These are phyloP conservation scores for Plasmodium gallinaceum DNA, from an alignment of 169 alveolate species.

Conservation along the genomic window DNA sequence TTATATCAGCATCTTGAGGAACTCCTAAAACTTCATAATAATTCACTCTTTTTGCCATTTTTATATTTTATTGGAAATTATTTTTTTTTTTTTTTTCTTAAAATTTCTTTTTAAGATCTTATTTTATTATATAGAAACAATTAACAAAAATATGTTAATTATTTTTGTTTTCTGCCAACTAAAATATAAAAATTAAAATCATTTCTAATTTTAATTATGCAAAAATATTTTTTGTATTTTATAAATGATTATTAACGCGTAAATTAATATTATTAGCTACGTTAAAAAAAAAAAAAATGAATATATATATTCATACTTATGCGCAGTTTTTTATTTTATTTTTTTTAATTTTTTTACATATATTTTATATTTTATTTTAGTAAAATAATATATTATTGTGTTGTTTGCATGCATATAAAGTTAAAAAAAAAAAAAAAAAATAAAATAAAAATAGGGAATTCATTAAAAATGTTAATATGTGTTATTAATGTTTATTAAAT, in stretches of 20 bases:
- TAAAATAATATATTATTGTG: no score
- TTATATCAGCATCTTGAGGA: constrained; percentile 79
- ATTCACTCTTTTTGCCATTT: constrained; percentile 64
- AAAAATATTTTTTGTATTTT: not conserved
- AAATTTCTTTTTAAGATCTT: not conserved
- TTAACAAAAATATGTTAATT: constrained; percentile 45
- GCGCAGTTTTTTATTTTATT: not conserved
- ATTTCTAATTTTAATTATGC: constrained; percentile 17
- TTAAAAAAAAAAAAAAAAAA: not conserved
- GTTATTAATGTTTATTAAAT: not conserved
- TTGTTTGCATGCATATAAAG: not conserved
- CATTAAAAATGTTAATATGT: not conserved
- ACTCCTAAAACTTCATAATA: constrained; percentile 83
- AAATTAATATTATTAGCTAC: constrained; percentile 2
- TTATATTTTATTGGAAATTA: not conserved
- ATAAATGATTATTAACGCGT: not conserved
- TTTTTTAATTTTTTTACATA: no score
- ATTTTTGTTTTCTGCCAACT: constrained; percentile 11
- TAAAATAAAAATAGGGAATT: not conserved
- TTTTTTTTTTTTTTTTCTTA: not conserved
- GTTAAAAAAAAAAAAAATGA: constrained; percentile 27
- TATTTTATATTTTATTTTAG: no score
- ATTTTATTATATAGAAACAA: constrained; percentile 11
- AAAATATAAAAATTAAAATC: constrained; percentile 8
- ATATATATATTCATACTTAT: not conserved